Evolutionary conservation across 164 flowering plant genomes (phyloP).

Genomic region (Dillenia turbinata): DNA sequence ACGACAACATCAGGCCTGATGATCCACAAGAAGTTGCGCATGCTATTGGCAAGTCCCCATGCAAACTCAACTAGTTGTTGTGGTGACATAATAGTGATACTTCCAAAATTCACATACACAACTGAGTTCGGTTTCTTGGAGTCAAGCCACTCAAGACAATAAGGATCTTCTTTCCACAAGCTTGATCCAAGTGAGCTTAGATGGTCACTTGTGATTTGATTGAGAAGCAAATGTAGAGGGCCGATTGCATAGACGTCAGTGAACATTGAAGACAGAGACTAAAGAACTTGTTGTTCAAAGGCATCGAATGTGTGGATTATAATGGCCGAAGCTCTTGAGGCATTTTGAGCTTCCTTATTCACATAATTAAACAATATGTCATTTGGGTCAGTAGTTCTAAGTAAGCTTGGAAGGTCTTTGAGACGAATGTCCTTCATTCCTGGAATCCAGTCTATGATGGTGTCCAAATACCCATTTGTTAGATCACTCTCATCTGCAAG

Average conservation of each 20-base stretch:
- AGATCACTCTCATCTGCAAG: slow-evolving; percentile 23
- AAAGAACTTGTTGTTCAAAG: slow-evolving; percentile 15
- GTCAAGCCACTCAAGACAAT: slow-evolving; percentile 34
- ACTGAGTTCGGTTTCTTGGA: slow-evolving; percentile 20
- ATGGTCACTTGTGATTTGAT: neutral
- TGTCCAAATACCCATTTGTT: slow-evolving; percentile 27
- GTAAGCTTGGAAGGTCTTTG: slow-evolving; percentile 20
- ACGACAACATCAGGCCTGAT: slow-evolving; percentile 17
- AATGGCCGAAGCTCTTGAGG: slow-evolving; percentile 11
- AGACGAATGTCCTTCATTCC: slow-evolving; percentile 27
- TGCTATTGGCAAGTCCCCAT: slow-evolving; percentile 27
- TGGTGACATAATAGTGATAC: slow-evolving; percentile 26
- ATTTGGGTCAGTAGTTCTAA: slow-evolving; percentile 18
- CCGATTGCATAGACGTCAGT: slow-evolving; percentile 19
- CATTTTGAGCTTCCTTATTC: slow-evolving; percentile 1
- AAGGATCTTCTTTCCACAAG: slow-evolving; percentile 32
- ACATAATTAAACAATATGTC: slow-evolving; percentile 13
- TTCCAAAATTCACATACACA: slow-evolving; percentile 38
- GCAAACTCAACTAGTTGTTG: slow-evolving; percentile 33
- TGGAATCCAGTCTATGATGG: slow-evolving; percentile 28
- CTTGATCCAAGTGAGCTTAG: slow-evolving; percentile 9
- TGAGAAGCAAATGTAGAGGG: slow-evolving; percentile 19
- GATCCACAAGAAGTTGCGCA: slow-evolving; percentile 18
- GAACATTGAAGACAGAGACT: slow-evolving; percentile 6
- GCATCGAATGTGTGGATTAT: slow-evolving; percentile 20